Base-by-base conservation (phyloP, 2,329 filamentous ascomycete species). In the Calonectria montana region DNA sequence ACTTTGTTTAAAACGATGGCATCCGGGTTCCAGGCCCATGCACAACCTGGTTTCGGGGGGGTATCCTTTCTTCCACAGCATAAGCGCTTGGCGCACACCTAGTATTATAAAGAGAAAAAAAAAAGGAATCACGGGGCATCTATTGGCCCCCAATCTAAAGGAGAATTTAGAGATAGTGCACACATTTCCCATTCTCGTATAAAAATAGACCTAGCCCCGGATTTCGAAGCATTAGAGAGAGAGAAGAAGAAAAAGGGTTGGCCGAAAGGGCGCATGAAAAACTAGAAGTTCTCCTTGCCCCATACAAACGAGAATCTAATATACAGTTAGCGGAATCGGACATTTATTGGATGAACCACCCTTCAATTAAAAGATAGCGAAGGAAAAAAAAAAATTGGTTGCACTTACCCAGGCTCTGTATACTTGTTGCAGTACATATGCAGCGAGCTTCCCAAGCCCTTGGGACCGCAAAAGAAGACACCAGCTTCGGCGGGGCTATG, bases 391-490 rank as follows among this genome's bases (percentile, higher is more conserved):
- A n/a, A 12, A 18, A 2, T 29, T 18, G 3, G 8, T 78, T 76
- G 79, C 70, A 76, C 91, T 87, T 88, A 94, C 87, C 91, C 94
- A 81, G 94, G 93, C 80, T 96, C 94, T 70, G 92, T 94, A 85
- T 96, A 96, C 88, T 94, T 94, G 83, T 96, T 97, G 84, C 94
- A 97, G 85, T 94, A 95, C 73, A 95, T 89, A 80, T 97, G 94
- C 81, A 97, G 83, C 72, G 91, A 86, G 80, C 92, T 95, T 63
- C 94, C 94, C 75, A 96, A 84, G 1, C 90, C 91, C 85, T 96
- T 96, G 39, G 94, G 94, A 0, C 94, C 94, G 81, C 94, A 97
- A 87, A 96, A 97, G 87, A 97, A 95, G 21, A 95, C 93, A 77
- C 93, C 93, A 2, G 91, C 92, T 84, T 94, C 93, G 57, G 91